Evolutionary conservation across 805 yeast genomes (phyloP).

Genomic region (Monosporozyma solicola): DNA sequence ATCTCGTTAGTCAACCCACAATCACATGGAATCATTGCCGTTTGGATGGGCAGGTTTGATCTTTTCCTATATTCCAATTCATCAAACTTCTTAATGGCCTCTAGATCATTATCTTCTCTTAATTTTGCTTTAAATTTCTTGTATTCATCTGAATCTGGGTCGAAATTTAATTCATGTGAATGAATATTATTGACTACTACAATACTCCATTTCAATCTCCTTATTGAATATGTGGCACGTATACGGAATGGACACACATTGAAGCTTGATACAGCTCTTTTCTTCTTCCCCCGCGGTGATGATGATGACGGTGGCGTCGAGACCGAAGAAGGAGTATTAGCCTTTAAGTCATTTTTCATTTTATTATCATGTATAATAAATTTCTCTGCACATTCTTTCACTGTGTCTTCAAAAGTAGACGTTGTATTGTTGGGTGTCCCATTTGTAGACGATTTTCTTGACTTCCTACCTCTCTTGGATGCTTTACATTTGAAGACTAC

Average conservation of each 20-base stretch:
- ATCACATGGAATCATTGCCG: constrained; percentile 29
- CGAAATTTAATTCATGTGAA: constrained; percentile 40
- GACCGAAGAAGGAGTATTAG: neutral
- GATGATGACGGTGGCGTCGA: neutral
- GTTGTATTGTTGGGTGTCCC: neutral
- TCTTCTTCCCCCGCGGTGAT: constrained; percentile 13
- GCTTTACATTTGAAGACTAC: constrained; percentile 55
- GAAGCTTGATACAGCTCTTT: constrained; percentile 27
- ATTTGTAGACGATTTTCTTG: constrained; percentile 1
- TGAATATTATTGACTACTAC: constrained; percentile 53
- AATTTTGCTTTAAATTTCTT: constrained; percentile 27
- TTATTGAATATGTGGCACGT: constrained; percentile 50
- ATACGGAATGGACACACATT: constrained; percentile 52
- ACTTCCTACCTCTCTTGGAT: constrained; percentile 23
- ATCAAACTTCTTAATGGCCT: constrained; percentile 29
- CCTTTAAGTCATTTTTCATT: neutral
- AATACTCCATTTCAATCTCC: constrained; percentile 48
- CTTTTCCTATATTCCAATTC: constrained; percentile 29
- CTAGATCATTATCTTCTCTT: constrained; percentile 22
- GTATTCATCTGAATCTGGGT: constrained; percentile 30
- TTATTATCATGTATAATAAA: constrained; percentile 7
- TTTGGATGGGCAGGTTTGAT: constrained; percentile 26
- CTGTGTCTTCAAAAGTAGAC: constrained; percentile 6
- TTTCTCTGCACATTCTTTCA: constrained; percentile 5
- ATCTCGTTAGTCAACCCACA: constrained; percentile 32